These are phyloP conservation scores for Leptodermis oblonga DNA, from an alignment of 257 asterid genomes.

Conservation along the genomic window DNA sequence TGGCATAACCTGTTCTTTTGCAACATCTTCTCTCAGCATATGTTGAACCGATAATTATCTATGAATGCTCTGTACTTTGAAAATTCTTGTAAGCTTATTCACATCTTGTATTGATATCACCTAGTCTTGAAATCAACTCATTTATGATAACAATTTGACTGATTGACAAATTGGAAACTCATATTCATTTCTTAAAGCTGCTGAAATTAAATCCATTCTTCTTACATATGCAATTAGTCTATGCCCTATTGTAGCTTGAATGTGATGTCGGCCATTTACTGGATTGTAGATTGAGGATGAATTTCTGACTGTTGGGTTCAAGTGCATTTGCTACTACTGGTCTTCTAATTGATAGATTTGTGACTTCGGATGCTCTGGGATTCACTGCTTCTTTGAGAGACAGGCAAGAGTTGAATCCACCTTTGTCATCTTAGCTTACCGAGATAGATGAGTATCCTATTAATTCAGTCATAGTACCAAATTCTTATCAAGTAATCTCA, in stretches of 20 bases:
- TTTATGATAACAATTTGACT: too few species aligned
- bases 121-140: too few species aligned
- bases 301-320: conserved; percentile 91
- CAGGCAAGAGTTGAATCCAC: conserved; percentile 46
- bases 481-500: too few species aligned
- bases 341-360: conserved; percentile 91
- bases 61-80: neutral
- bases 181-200: too few species aligned
- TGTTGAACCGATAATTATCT: conserved; percentile 65
- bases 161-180: too few species aligned
- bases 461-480: too few species aligned
- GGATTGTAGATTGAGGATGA: conserved; percentile 78
- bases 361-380: conserved; percentile 87
- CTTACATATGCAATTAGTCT: too few species aligned
- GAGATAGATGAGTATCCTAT: neutral
- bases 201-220: too few species aligned
- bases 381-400: conserved; percentile 93
- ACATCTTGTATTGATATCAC: neutral
- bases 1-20: conserved; percentile 95
- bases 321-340: conserved; percentile 99
- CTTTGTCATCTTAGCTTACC: neutral
- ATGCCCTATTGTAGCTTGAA: conserved; percentile 81
- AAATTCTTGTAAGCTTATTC: neutral
- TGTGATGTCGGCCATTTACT: conserved; percentile 85
- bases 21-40: conserved; percentile 94